A percentile compares a stretch with the other conserved stretches of the same genome.
These are phyloP conservation scores for Sclerospora graminicola DNA, from an alignment of 352 stramenopile genomes.

Conservation along the genomic window DNA sequence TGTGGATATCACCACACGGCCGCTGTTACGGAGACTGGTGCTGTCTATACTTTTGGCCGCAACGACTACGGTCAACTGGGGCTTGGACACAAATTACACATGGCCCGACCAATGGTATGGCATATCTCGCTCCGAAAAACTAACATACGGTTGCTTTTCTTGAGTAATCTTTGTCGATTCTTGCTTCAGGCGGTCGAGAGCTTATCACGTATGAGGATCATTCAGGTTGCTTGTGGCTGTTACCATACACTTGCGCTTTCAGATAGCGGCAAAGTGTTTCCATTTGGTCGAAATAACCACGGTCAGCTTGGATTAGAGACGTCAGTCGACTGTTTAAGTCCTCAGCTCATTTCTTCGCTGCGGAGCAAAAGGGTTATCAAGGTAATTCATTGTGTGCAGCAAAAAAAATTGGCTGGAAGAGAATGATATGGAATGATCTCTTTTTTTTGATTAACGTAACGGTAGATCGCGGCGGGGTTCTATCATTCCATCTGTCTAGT, in stretches of 20 bases:
- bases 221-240: conserved; percentile 73
- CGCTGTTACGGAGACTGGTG: conserved; percentile 48
- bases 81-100: conserved; percentile 75
- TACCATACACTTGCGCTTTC: conserved; percentile 81
- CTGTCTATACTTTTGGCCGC: conserved; percentile 81
- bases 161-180: neutral
- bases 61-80: conserved; percentile 93
- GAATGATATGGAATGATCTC: neutral
- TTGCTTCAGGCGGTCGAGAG: conserved; percentile 33
- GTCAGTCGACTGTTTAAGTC: conserved; percentile 53
- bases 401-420: neutral
- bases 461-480: conserved; percentile 84
- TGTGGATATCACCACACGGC: conserved; percentile 91
- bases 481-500: conserved; percentile 84
- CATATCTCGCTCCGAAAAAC: neutral
- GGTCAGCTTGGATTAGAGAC: conserved; percentile 84
- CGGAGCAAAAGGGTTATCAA: conserved; percentile 49
- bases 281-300: conserved; percentile 92
- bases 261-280: conserved; percentile 82
- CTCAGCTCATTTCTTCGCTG: conserved; percentile 62
- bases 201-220: conserved; percentile 42
- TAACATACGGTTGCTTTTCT: neutral
- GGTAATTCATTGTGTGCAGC: conserved; percentile 13
- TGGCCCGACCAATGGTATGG: conserved; percentile 40
- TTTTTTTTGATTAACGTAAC: too few species aligned